Conservation (phyloP, 139 green algal genomes). For the Chlamydomonas applanata region DNA sequence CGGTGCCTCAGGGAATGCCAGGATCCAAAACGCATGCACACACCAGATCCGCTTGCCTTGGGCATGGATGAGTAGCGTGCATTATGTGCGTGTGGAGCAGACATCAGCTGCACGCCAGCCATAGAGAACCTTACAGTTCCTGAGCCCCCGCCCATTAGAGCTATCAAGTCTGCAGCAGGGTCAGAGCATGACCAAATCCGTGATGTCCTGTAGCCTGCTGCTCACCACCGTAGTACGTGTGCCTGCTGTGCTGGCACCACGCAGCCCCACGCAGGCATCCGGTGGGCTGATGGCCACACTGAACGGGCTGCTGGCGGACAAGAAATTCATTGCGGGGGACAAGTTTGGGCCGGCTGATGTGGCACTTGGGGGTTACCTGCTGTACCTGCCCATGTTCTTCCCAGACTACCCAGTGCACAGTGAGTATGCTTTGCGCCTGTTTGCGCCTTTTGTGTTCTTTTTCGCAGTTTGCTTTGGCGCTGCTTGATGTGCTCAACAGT, state of each 20-base stretch:
- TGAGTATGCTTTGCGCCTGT: background rate
- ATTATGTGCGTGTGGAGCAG: too few relatives aligned
- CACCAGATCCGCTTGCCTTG: too few relatives aligned
- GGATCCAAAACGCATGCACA: background rate
- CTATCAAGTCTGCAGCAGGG: too few relatives aligned
- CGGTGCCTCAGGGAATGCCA: background rate
- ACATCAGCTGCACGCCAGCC: too few relatives aligned
- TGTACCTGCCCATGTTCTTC: slow-evolving; percentile 41
- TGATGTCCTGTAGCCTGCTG: too few relatives aligned
- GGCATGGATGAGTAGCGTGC: too few relatives aligned
- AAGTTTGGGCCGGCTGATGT: slow-evolving; percentile 18
- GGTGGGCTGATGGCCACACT: slow-evolving; percentile 10
- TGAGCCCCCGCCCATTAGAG: too few relatives aligned
- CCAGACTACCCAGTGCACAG: background rate
- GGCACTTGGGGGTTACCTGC: slow-evolving; percentile 33
- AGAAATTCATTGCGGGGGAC: background rate
- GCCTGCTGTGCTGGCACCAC: background rate
- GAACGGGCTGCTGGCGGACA: background rate
- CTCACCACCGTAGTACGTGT: too few relatives aligned
- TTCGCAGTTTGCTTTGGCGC: too few relatives aligned
- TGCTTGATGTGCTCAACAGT: too few relatives aligned
- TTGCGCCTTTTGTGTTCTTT: background rate
- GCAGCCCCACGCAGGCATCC: background rate
- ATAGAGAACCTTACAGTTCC: too few relatives aligned
- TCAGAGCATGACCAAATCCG: too few relatives aligned